phyloP scores from a whole-genome alignment of 257 asterid species.

The Ilex aquifolium region DNA sequence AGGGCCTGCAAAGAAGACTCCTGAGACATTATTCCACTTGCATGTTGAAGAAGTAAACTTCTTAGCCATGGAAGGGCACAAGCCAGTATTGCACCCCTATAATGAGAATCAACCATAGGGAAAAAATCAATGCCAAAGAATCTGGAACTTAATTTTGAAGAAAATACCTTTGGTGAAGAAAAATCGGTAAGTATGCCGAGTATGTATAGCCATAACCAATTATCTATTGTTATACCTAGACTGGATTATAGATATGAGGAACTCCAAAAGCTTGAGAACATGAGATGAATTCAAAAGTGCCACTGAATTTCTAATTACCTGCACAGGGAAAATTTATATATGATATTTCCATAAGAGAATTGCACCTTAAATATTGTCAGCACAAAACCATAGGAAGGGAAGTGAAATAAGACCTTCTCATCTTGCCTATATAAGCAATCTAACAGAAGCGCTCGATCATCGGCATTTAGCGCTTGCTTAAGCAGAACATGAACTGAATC shows the following conservation, averaged over 20 bases:
- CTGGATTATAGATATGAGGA: conserved; percentile 63
- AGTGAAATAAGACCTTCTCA: conserved; percentile 51
- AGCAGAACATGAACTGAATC: conserved; percentile 80
- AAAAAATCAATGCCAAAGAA: not conserved
- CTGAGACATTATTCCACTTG: conserved; percentile 84
- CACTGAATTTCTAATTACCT: conserved; percentile 78
- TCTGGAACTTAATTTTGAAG: not conserved
- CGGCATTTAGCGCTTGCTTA: conserved; percentile 85
- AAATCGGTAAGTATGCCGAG: too few relatives aligned
- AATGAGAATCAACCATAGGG: conserved; percentile 8
- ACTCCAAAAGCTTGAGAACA: conserved; percentile 66
- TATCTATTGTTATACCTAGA: conserved; percentile 41
- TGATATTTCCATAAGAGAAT: conserved; percentile 10
- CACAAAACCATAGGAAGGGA: too few relatives aligned
- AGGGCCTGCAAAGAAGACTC: conserved; percentile 74
- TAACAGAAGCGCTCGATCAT: conserved; percentile 69
- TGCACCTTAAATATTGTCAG: not conserved
- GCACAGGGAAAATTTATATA: conserved; percentile 18
- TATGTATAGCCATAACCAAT: not conserved
- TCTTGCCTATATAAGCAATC: conserved; percentile 89
- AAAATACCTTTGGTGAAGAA: too few relatives aligned
- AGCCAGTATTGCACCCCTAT: conserved; percentile 88
- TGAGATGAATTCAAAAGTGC: conserved; percentile 72
- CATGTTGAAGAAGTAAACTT: conserved; percentile 78
- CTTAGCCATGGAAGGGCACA: conserved; percentile 94